Base-by-base conservation (phyloP, 2,329 filamentous ascomycete genomes). In the Neofusicoccum ribis region DNA sequence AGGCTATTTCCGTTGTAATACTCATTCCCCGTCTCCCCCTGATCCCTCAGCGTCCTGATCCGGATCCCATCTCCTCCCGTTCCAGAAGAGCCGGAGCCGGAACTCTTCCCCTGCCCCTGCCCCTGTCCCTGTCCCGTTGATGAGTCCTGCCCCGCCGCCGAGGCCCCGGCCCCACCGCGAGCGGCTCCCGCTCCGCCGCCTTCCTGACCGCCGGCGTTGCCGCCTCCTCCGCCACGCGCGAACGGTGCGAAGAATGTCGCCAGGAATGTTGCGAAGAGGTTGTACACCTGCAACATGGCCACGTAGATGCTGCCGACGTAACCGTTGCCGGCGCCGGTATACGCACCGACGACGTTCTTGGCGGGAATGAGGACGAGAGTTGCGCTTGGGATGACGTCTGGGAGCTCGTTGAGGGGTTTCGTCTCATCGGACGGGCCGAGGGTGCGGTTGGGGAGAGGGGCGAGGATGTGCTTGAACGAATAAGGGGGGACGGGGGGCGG, bases 1-100 rank as follows among this genome's bases (percentile, higher is more conserved):
- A 89, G 76, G 88, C 91, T 91, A 73, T 97, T 97, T 1, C 93
- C 93, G 72, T 97, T 97, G 74, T 97, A 97, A 52, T 96, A 85
- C 72, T 96, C 89, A 44, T 83, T 73, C 69, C 65, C 65, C 62
- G 73, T 74, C 15, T 70, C 73, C 46, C 78, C 69, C 71, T 81
- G 80, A 74, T 83, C 81, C 20, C 79, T 78, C 50, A 84, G 67
- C 43, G 80, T 82, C 65, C 81, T 74, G 15, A 84, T 78, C 60
- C 79, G 76, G 12, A 81, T 67, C 58, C 46, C 67, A 67, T 31
- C 17, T 65, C 46, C 54, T 59, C 31, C 65, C 67, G 14, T 52
- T 27, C 15, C 27, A 7, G 27, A 31, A 31, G 27, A 31, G 27
- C 27, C 27, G 6, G 27, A 31, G 27, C 27, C 27, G 6, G 27